A percentile compares a stretch with the other conserved stretches of the same genome.
phyloP scores from a whole-genome alignment of 1,284 basidiomycete genomes.

The Papiliotrema flavescens region DNA sequence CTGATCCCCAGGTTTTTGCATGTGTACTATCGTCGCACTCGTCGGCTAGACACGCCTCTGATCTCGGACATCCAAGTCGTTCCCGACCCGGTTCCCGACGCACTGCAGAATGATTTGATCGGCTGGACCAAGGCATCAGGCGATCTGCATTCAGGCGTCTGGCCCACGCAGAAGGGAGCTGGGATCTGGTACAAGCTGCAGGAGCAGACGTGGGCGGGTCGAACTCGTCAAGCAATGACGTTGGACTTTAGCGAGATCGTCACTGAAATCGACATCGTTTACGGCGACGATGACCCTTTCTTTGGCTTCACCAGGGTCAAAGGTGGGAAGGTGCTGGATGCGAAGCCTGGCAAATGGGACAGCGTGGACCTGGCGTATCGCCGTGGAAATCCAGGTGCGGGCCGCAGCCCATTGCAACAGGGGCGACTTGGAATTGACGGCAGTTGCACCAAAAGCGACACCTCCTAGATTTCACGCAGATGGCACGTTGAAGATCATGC shows the following conservation, averaged over 20 bases:
- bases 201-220: constrained; percentile 12
- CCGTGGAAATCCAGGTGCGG: constrained; percentile 37
- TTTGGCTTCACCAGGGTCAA: constrained; percentile 74
- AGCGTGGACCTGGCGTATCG: constrained; percentile 40
- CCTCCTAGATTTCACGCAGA: constrained; percentile 74
- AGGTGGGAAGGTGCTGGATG: constrained; percentile 54
- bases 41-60: constrained; percentile 53
- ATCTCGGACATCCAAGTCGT: constrained; percentile 39
- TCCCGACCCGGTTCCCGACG: constrained; percentile 27
- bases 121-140: constrained; percentile 39
- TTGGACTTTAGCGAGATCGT: constrained; percentile 54
- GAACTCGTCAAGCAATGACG: not conserved
- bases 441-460: constrained; percentile 64
- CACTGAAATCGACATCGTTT: constrained; percentile 83
- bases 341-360: constrained; percentile 36
- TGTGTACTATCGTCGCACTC: constrained; percentile 77
- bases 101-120: constrained; percentile 20
- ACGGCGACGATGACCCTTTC: constrained; percentile 73
- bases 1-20: constrained; percentile 52
- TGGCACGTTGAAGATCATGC: constrained; percentile 82
- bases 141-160: constrained; percentile 41
- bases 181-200: constrained; percentile 68
- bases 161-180: constrained; percentile 54
- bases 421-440: not conserved
- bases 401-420: not conserved